Percentiles rank a stretch among this genome's conserved stretches.
phyloP scores from a whole-genome alignment of 1,139 yeast genomes.

The Starmera stellimalicola region DNA sequence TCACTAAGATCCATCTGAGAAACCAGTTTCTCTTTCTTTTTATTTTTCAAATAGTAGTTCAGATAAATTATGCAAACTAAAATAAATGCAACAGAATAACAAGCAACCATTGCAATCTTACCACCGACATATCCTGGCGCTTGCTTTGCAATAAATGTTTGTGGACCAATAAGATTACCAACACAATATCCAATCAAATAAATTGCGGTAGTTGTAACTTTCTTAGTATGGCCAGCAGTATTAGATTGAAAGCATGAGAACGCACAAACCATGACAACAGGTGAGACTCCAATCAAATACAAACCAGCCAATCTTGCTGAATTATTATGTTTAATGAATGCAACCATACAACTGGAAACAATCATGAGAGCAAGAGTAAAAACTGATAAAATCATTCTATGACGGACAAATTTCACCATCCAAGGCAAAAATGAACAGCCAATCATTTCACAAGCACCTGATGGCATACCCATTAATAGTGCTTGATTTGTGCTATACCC shows the following conservation, averaged over 20 bases:
- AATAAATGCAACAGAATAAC: slow-evolving; percentile 14
- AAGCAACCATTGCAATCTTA: slow-evolving; percentile 23
- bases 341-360: not conserved
- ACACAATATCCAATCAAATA: slow-evolving; percentile 45
- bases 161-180: slow-evolving; percentile 51
- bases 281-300: not conserved
- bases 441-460: slow-evolving; percentile 28
- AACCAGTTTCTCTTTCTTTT: slow-evolving; percentile 12
- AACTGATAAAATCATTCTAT: not conserved
- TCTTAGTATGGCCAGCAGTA: slow-evolving; percentile 52
- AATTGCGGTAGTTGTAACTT: slow-evolving; percentile 32
- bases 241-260: slow-evolving; percentile 25
- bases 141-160: slow-evolving; percentile 29
- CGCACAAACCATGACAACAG: not conserved
- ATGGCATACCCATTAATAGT: not conserved
- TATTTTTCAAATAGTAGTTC: slow-evolving; percentile 14
- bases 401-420: slow-evolving; percentile 7
- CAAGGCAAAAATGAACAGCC: slow-evolving; percentile 31
- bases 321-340: not conserved
- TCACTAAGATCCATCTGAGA: slow-evolving; percentile 10
- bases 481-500: not conserved
- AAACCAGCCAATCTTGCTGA: slow-evolving; percentile 1
- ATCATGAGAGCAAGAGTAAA: not conserved
- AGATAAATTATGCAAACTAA: slow-evolving; percentile 13
- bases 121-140: slow-evolving; percentile 41